Evolutionary conservation across 148 eudicot species (phyloP).

Genomic region (Polygonum maritimum): DNA sequence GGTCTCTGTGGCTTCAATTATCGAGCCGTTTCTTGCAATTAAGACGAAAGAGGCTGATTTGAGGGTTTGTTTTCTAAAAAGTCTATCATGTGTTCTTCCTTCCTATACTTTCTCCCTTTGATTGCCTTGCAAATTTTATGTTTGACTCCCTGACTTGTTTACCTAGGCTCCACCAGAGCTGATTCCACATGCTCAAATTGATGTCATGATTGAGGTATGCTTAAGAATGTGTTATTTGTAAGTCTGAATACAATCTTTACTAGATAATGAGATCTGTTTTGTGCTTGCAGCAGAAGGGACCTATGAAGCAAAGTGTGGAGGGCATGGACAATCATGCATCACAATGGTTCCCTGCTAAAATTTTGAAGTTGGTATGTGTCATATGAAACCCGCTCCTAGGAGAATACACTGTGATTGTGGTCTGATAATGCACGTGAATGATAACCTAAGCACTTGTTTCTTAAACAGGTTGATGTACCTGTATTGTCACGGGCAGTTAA

Average conservation of each 20-base stretch:
- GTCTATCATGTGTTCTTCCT: neutral
- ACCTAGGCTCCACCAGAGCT: constrained; percentile 49
- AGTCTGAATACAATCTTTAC: neutral
- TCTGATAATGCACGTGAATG: neutral
- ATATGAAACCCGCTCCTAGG: no score
- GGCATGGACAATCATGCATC: constrained; percentile 16
- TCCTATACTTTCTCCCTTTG: neutral
- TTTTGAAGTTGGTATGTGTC: constrained; percentile 56
- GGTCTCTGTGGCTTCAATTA: constrained; percentile 73
- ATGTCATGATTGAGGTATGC: constrained; percentile 70
- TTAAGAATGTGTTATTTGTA: neutral
- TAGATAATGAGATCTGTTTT: neutral
- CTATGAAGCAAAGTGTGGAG: constrained; percentile 31
- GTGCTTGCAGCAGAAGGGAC: constrained; percentile 4
- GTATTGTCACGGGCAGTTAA: constrained; percentile 53
- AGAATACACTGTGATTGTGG: neutral
- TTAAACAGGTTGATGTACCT: constrained; percentile 63
- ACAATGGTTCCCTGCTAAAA: constrained; percentile 50
- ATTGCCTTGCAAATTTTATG: neutral
- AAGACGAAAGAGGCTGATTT: constrained; percentile 26
- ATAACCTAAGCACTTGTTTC: neutral
- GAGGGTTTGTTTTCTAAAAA: constrained; percentile 30
- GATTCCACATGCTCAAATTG: constrained; percentile 58
- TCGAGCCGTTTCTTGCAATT: constrained; percentile 66
- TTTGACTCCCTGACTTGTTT: constrained; percentile 8